These are phyloP conservation scores for Saitozyma sp. DNA, from an alignment of 768 basidiomycete genomes.

Conservation along the genomic window DNA sequence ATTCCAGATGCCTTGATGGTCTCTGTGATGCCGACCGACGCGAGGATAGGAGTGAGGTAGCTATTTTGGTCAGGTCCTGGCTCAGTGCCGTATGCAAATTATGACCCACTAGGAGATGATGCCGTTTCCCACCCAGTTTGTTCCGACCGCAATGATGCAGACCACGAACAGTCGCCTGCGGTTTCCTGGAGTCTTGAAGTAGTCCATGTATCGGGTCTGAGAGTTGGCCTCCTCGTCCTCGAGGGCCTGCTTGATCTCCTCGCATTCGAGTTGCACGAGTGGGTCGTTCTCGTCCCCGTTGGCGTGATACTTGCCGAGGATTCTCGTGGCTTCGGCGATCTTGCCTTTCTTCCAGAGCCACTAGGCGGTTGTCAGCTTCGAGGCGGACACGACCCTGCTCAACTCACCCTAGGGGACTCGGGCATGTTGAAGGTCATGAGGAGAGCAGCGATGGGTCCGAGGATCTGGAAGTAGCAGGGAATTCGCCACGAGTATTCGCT, in stretches of 20 bases:
- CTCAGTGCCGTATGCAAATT: slow-evolving; percentile 1
- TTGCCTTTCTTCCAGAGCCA: slow-evolving; percentile 29
- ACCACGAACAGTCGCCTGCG: slow-evolving; percentile 12
- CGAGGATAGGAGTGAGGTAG: slow-evolving; percentile 63
- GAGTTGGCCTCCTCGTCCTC: slow-evolving; percentile 66
- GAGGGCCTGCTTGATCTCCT: slow-evolving; percentile 24
- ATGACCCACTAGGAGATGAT: slow-evolving; percentile 15
- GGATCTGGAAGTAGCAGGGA: neutral
- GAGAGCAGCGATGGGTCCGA: slow-evolving; percentile 3
- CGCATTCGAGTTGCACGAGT: slow-evolving; percentile 23
- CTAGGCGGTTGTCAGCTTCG: slow-evolving; percentile 49
- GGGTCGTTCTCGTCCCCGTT: slow-evolving; percentile 65
- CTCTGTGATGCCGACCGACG: slow-evolving; percentile 47
- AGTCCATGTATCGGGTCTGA: slow-evolving; percentile 53
- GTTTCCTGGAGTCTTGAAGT: slow-evolving; percentile 68
- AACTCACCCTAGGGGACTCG: slow-evolving; percentile 22
- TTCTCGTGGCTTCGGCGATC: slow-evolving; percentile 31
- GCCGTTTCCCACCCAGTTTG: slow-evolving; percentile 56
- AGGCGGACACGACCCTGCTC: too few relatives aligned
- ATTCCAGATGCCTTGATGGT: slow-evolving; percentile 64
- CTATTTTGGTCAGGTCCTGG: neutral
- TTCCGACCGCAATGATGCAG: neutral
- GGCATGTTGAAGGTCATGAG: slow-evolving; percentile 21
- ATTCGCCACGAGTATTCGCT: neutral
- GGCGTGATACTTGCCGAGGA: slow-evolving; percentile 64